phyloP scores from a whole-genome alignment of 2,329 filamentous ascomycete genomes.

The Onygenales sp. region DNA sequence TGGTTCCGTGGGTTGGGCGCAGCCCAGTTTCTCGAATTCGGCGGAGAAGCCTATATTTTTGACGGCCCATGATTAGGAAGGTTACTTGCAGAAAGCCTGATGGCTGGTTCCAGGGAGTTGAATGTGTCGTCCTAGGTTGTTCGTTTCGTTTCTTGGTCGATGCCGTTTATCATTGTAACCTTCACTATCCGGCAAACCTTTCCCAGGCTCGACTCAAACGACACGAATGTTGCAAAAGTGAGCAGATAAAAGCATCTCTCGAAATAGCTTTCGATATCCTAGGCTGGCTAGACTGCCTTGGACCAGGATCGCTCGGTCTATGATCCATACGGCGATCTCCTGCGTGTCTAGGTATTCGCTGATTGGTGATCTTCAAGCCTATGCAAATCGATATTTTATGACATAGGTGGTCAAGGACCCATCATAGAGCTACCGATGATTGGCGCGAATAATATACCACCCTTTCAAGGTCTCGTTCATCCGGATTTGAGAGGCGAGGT shows the following conservation, averaged over 20 bases:
- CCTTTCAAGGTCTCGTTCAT: neutral
- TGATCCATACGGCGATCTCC: neutral
- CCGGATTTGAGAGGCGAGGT: neutral
- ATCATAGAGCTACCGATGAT: neutral
- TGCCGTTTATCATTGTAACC: constrained; percentile 19
- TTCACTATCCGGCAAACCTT: constrained; percentile 8
- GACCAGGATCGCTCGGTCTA: neutral
- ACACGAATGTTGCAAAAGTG: constrained; percentile 19
- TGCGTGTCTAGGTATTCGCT: neutral
- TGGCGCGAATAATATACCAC: neutral
- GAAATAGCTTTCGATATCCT: neutral
- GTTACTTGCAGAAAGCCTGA: constrained; percentile 3
- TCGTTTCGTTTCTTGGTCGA: constrained; percentile 18
- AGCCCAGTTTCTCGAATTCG: neutral
- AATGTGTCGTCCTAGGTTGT: constrained; percentile 12
- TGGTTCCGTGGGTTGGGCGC: neutral
- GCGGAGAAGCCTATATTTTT: neutral
- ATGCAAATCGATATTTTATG: neutral
- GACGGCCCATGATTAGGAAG: constrained; percentile 2
- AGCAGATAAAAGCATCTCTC: constrained; percentile 8
- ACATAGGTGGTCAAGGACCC: neutral
- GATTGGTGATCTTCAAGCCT: neutral
- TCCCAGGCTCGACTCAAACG: constrained; percentile 15
- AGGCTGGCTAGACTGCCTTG: constrained; percentile 1
- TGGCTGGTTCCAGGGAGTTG: neutral